Percentiles rank a stretch among this genome's conserved stretches.
These are phyloP conservation scores for Aspergillus sp. DNA, from an alignment of 2,329 filamentous ascomycete genomes.

Conservation along the genomic window DNA sequence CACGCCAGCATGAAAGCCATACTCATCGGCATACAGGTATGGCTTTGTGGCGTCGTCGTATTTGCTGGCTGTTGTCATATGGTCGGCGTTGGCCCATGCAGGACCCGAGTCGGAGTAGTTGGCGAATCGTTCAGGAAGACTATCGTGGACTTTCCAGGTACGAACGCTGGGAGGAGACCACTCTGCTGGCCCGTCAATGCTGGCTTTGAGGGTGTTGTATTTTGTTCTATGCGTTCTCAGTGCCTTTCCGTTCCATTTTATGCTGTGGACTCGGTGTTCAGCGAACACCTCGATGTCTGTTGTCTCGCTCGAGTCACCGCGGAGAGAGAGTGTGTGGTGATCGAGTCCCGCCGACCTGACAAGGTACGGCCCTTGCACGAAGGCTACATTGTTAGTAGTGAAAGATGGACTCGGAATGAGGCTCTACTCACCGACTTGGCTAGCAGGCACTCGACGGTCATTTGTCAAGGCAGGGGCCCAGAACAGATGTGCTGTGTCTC, in stretches of 20 bases:
- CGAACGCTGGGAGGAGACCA: constrained; percentile 48
- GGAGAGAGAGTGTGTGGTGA: constrained; percentile 35
- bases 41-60: constrained; percentile 52
- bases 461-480: constrained; percentile 53
- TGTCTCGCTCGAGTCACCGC: constrained; percentile 43
- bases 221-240: constrained; percentile 39
- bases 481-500: constrained; percentile 56
- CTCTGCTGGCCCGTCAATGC: constrained; percentile 39
- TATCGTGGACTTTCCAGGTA: constrained; percentile 52
- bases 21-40: constrained; percentile 56
- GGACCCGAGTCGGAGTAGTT: constrained; percentile 51
- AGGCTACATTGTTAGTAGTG: constrained; percentile 4
- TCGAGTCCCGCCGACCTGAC: constrained; percentile 43
- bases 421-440: constrained; percentile 16
- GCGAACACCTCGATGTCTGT: constrained; percentile 33
- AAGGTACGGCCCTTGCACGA: constrained; percentile 48
- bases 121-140: constrained; percentile 49
- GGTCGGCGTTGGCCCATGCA: constrained; percentile 51
- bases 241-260: constrained; percentile 49
- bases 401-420: no score
- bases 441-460: constrained; percentile 46
- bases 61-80: constrained; percentile 48
- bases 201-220: constrained; percentile 48
- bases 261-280: constrained; percentile 32
- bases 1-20: constrained; percentile 25